A percentile compares a stretch with the other conserved stretches of the same genome.
Evolutionary conservation across 495 filamentous ascomycete genomes (phyloP).

Genomic region (Corynascus novoguineensis): DNA sequence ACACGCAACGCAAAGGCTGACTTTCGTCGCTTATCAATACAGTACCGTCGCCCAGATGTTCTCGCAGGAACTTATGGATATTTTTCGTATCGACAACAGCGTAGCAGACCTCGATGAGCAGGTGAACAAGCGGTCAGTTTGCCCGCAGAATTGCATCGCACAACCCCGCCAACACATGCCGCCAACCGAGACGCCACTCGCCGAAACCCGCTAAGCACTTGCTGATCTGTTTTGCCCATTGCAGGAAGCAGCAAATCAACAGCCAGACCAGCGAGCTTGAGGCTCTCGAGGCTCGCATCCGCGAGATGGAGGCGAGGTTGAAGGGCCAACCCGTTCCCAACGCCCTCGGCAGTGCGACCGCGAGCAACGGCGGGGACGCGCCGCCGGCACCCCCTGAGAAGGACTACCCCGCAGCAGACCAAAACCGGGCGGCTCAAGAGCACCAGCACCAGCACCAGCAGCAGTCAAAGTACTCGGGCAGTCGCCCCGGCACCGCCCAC

Average conservation of each 20-base stretch:
- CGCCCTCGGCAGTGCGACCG: conserved; percentile 22
- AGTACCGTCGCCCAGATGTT: conserved; percentile 87
- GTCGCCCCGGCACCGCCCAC: conserved; percentile 40
- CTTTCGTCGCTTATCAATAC: conserved; percentile 8
- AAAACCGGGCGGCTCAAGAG: background rate
- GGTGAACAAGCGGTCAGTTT: conserved; percentile 79
- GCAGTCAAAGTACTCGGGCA: conserved; percentile 27
- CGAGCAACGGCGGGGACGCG: conserved; percentile 21
- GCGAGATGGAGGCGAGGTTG: conserved; percentile 77
- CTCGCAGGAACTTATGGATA: conserved; percentile 77
- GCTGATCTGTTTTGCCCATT: conserved; percentile 8
- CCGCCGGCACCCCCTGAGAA: conserved; percentile 20
- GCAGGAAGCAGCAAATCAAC: conserved; percentile 64
- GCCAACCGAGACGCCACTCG: conserved; percentile 5
- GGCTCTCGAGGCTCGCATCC: conserved; percentile 74
- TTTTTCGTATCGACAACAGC: conserved; percentile 78
- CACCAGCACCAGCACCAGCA: conserved; percentile 15
- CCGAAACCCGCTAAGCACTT: background rate
- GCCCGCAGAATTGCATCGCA: conserved; percentile 16
- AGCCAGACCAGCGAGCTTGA: conserved; percentile 76
- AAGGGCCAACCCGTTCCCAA: conserved; percentile 36
- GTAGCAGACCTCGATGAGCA: conserved; percentile 70
- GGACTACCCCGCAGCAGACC: conserved; percentile 15
- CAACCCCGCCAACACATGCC: background rate
- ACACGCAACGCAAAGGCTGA: conserved; percentile 12